Base-by-base conservation (phyloP, 2,329 filamentous ascomycete genomes). In the Remersonia thermophila region DNA sequence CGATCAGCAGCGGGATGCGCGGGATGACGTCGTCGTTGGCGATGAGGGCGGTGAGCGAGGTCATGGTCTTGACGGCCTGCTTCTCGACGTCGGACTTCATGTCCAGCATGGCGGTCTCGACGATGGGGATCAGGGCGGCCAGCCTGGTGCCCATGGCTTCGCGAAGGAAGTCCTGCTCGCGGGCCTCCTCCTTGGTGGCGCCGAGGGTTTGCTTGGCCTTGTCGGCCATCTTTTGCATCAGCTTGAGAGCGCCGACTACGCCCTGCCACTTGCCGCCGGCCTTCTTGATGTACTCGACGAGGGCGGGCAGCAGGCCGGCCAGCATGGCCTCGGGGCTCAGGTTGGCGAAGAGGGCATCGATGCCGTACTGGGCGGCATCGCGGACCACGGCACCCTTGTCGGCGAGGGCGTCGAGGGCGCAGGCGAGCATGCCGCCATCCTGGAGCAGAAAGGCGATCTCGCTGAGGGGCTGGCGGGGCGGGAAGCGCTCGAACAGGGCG, bases 1-100 rank as follows among this genome's bases (percentile, higher is more conserved):
- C 85, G 59, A 98, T 79, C 33, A 98, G 72, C 3, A 96, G 76
- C 6, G 89, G 86, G 52, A 98, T 87, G 52, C 86, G 77, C 32
- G 89, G 87, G 16, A 82, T 80, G 37, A 98, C 87, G 59, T 98
- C 91, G 64, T 98, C 91, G 67, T 98, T 98, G 55, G 86, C 86
- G 32, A 98, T 73, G 12, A 98, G 75, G 7, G 80, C 81, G 3
- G 86, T 93, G 37, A 98, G 69, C 26, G 85, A 83, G 51, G 74
- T 83, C 89, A 98, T 96, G 33, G 89, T 84, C 60, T 83, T 80
- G 54, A 83, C 66, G n/a, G 91, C 79, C 64, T 93, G 83, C 67
- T 94, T 96, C 58, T 77, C 71, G 20, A 83, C 79, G 54, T 96
- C 91, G 32, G 67, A 55, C 70, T 98, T 98, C 56, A 98, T 69